A percentile compares a stretch with the other conserved stretches of the same genome.
Conservation (phyloP, 169 alveolate genomes). For the Amoebophrya sp. region DNA sequence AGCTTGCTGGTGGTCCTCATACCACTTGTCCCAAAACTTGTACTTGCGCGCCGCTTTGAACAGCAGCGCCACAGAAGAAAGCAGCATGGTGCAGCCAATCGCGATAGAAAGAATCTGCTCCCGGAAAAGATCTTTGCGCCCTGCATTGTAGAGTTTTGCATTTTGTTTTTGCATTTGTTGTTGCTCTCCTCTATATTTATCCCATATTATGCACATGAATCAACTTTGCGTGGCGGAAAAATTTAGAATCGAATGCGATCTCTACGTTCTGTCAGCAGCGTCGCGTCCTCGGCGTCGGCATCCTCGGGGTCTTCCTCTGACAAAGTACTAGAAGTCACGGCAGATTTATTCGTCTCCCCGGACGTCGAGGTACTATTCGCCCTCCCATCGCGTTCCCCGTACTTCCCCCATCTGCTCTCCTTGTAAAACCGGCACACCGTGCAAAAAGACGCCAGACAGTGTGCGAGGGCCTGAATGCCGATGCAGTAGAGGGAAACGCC, state of each 20-base stretch:
- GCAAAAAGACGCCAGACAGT: background rate
- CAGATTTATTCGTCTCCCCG: background rate
- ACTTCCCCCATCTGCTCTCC: background rate
- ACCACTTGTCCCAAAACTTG: slow-evolving; percentile 21
- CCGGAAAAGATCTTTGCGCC: background rate
- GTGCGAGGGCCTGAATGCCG: background rate
- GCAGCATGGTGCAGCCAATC: background rate
- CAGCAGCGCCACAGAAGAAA: background rate
- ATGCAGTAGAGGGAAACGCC: slow-evolving; percentile 19
- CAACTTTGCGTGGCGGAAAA: background rate
- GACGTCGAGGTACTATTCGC: background rate
- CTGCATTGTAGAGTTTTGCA: background rate
- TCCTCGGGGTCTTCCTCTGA: background rate
- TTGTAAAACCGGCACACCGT: background rate
- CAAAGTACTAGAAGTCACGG: background rate
- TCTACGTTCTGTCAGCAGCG: background rate
- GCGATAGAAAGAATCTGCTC: background rate
- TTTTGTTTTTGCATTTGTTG: background rate
- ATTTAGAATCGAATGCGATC: background rate
- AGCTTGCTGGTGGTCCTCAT: background rate
- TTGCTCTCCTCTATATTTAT: too few relatives aligned
- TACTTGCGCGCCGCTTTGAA: slow-evolving; percentile 17
- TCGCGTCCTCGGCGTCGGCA: background rate
- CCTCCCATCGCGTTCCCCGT: background rate
- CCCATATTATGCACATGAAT: background rate